A percentile compares a stretch with the other conserved stretches of the same genome.
Conservation (phyloP, 495 filamentous ascomycete genomes). For the Umbilicaria muhlenbergii region DNA sequence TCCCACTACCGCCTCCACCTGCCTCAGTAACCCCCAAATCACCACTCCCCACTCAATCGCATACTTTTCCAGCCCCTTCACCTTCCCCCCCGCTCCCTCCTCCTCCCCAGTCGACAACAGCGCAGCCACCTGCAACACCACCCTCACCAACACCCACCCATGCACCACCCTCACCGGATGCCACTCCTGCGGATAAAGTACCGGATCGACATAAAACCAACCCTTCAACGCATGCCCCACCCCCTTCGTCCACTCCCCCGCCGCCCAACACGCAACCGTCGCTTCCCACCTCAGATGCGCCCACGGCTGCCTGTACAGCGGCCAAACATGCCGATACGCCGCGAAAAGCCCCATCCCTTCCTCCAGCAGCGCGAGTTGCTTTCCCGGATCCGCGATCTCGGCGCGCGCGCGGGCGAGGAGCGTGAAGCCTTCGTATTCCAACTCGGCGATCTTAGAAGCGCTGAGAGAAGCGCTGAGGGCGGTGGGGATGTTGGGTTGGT, state of each 20-base stretch:
- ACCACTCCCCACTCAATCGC: conserved; percentile 17
- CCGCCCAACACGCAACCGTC: conserved; percentile 19
- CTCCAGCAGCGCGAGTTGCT: conserved; percentile 13
- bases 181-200: conserved; percentile 16
- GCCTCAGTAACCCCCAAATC: conserved; percentile 31
- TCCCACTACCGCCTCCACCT: conserved; percentile 48
- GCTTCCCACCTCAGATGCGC: conserved; percentile 24
- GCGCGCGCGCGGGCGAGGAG: conserved; percentile 8
- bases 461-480: neutral
- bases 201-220: conserved; percentile 23
- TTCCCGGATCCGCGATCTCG: conserved; percentile 12
- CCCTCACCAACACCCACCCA: conserved; percentile 34
- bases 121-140: conserved; percentile 54
- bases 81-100: conserved; percentile 37
- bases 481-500: conserved; percentile 6
- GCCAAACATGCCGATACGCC: conserved; percentile 12
- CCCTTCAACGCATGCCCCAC: conserved; percentile 25
- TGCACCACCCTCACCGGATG: conserved; percentile 31
- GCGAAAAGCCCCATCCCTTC: conserved; percentile 16
- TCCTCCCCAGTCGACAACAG: conserved; percentile 44
- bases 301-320: conserved; percentile 25
- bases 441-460: conserved; percentile 12
- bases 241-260: conserved; percentile 17
- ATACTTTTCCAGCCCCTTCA: conserved; percentile 43
- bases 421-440: conserved; percentile 17